Conservation (phyloP, 2,329 filamentous ascomycete species). For the Meredithiella fracta region DNA sequence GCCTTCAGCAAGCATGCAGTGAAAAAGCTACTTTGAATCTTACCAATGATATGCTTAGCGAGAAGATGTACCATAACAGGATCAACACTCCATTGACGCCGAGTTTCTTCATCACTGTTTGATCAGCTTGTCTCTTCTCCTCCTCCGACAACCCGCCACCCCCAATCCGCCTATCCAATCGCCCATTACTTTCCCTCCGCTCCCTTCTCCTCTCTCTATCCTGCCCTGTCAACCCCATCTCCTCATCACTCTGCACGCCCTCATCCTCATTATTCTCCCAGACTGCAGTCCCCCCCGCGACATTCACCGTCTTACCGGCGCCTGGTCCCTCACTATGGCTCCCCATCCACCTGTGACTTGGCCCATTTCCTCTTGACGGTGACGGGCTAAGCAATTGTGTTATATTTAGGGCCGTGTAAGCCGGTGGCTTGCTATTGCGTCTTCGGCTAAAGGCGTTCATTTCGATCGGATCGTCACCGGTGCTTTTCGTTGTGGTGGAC, state of each 20-base stretch:
- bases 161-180: constrained; percentile 54
- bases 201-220: constrained; percentile 53
- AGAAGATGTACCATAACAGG: constrained; percentile 76
- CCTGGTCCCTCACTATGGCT: no score
- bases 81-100: constrained; percentile 69
- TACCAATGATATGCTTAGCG: constrained; percentile 79
- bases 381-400: neutral
- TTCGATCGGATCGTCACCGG: constrained; percentile 12
- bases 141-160: constrained; percentile 40
- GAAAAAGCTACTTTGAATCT: constrained; percentile 22
- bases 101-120: constrained; percentile 51
- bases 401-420: neutral
- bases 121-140: constrained; percentile 61
- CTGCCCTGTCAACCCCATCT: constrained; percentile 65
- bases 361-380: neutral
- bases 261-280: constrained; percentile 48
- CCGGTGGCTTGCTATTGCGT: constrained; percentile 16
- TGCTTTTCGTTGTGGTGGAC: neutral
- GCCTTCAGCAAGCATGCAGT: neutral
- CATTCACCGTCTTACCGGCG: no score
- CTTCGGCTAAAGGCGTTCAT: constrained; percentile 15
- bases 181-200: constrained; percentile 35
- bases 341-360: neutral
- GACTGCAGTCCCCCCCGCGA: constrained; percentile 24
- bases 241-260: constrained; percentile 69